Base-by-base conservation (phyloP, 441 rosid genomes). In the Gossypium laxum region DNA sequence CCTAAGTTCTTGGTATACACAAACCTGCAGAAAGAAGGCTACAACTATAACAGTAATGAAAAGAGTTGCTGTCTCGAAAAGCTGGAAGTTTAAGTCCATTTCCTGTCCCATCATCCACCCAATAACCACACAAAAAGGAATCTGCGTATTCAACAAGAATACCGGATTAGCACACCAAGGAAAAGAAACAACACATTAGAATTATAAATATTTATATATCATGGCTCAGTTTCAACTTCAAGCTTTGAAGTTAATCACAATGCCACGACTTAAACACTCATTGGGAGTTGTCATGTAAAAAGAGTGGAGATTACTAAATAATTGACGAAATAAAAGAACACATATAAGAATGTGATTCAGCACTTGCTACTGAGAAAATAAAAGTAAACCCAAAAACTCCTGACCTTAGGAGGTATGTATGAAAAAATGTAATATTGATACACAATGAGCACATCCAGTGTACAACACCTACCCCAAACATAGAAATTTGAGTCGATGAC, bases 101-200 rank as follows among this genome's bases (percentile, higher is more conserved):
- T 26, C 28, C 17, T 18, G 59, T 38, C 74, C 74, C 74, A 71
- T 60, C 48, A 71, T 90, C 98, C 97, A 93, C 60, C 91, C 97
- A 75, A 93, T 75, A 56, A 93, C 92, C 73, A 93, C 94, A n/a
- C 98, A 93, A 75, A 93, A 90, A 0, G 98, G 98, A 18, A 93
- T 89, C 98, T 93, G 84, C 75, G 63, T 43, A 67, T 24, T 59
- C 8, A 48, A 67, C 68, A 75, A 51, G 0, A 59, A 59, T 30
- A 28, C 60, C 7, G 22, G 65, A 6, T 59, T 30, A 59, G 10
- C 48, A 45, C 1, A n/a, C 11, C 24, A 56, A 56, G 18, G 61
- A 7, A 4, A 55, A 55, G 24, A 60, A 60, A 32, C 22, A 60
- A 65, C 14, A 54, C 21, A 64, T 41, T 26, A 10, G 26, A 41